A percentile compares a stretch with the other conserved stretches of the same genome.
Evolutionary conservation across 2,329 filamentous ascomycete genomes (phyloP).

Genomic region (Diaporthe sp.): DNA sequence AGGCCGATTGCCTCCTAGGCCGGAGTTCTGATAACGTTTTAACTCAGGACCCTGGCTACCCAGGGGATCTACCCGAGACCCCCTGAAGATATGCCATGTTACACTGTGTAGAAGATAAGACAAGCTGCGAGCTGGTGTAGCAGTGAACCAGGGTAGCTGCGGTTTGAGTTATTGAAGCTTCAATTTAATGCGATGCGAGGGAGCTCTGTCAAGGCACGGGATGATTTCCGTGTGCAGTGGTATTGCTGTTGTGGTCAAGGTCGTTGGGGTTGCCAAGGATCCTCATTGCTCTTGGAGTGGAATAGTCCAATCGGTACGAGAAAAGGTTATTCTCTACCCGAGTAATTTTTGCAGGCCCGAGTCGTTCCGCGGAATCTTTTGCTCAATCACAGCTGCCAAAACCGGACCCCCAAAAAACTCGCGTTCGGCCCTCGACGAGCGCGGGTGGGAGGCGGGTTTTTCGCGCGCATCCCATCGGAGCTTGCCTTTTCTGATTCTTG

Average conservation of each 20-base stretch:
- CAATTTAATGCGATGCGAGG: neutral
- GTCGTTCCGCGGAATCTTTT: slow-evolving; percentile 8
- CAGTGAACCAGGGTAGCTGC: slow-evolving; percentile 5
- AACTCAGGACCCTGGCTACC: slow-evolving; percentile 2
- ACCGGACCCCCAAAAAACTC: neutral
- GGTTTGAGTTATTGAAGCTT: slow-evolving; percentile 4
- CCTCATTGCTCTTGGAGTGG: neutral
- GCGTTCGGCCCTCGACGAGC: neutral
- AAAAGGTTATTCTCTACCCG: slow-evolving; percentile 13
- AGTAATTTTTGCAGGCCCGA: slow-evolving; percentile 26
- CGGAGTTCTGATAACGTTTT: neutral
- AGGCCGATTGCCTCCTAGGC: slow-evolving; percentile 1
- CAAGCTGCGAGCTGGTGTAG: neutral
- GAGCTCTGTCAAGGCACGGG: neutral
- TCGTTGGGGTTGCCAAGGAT: neutral
- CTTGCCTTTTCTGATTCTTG: slow-evolving; percentile 10
- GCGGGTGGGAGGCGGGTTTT: neutral
- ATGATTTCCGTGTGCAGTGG: neutral
- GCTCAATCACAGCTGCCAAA: neutral
- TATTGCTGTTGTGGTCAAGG: neutral
- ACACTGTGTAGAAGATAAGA: slow-evolving; percentile 19
- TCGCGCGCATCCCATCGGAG: slow-evolving; percentile 5
- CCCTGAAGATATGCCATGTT: slow-evolving; percentile 4
- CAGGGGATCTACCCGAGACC: slow-evolving; percentile 29
- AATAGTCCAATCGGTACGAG: slow-evolving; percentile 13